Percentiles rank a stretch among this genome's conserved stretches.
These are phyloP conservation scores for Diaporthe citriasiana DNA, from an alignment of 2,329 filamentous ascomycete species.

Conservation along the genomic window DNA sequence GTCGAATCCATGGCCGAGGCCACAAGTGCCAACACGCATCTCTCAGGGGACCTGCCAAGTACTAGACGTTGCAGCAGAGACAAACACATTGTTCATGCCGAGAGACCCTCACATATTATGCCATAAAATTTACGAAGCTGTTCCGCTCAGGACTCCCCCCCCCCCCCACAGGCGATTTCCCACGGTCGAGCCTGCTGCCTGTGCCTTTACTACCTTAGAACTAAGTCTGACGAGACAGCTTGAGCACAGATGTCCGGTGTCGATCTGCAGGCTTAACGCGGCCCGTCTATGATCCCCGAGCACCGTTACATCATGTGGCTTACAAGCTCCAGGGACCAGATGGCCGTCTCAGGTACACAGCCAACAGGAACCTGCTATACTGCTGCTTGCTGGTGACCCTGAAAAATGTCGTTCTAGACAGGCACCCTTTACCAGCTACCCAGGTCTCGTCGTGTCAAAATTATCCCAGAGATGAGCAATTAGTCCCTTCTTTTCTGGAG, in stretches of 20 bases:
- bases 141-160: too few relatives aligned
- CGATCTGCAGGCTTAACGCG: conserved; percentile 7
- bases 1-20: neutral
- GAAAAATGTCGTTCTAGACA: neutral
- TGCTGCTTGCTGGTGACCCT: neutral
- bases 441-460: neutral
- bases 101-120: neutral
- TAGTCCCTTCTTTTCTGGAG: neutral
- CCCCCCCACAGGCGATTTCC: neutral
- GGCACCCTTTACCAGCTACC: neutral
- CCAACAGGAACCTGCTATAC: neutral
- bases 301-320: conserved; percentile 26
- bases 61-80: neutral
- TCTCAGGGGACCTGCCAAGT: neutral
- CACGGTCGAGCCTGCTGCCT: neutral
- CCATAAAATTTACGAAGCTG: neutral
- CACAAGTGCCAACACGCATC: neutral
- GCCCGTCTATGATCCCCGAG: neutral
- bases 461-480: neutral
- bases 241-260: conserved; percentile 16
- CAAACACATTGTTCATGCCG: neutral
- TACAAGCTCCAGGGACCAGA: conserved; percentile 1
- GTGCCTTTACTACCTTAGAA: neutral
- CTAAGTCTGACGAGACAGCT: conserved; percentile 1
- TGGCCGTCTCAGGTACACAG: neutral